phyloP scores from a whole-genome alignment of 306 rosid genomes.

The Lablab purpureus region DNA sequence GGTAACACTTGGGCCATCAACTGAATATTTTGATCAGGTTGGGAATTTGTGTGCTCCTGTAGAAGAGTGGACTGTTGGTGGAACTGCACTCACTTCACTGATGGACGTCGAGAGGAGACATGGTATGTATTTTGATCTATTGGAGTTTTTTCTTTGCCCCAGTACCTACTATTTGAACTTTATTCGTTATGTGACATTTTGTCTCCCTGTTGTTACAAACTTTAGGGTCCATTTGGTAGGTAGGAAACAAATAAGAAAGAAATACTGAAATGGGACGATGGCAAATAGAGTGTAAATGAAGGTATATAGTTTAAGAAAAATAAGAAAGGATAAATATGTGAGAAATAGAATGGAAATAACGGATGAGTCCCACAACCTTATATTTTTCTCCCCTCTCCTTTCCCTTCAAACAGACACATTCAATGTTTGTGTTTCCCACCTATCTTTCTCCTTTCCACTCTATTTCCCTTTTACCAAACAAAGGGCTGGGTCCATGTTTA shows the following conservation, averaged over 20 bases:
- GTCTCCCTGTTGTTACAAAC: constrained; percentile 29
- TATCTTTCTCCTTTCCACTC: too few species aligned
- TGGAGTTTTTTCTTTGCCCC: constrained; percentile 32
- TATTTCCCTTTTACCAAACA: too few species aligned
- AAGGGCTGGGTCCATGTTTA: neutral
- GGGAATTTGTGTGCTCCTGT: constrained; percentile 90
- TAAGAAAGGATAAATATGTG: neutral
- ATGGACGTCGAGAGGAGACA: constrained; percentile 99
- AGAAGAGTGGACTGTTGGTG: constrained; percentile 96
- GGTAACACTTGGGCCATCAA: constrained; percentile 16
- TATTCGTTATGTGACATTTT: constrained; percentile 22
- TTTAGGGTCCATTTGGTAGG: neutral
- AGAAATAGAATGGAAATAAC: neutral
- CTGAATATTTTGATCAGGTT: constrained; percentile 69
- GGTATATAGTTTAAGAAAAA: too few species aligned
- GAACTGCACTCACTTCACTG: constrained; percentile 86
- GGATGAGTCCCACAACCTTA: too few species aligned
- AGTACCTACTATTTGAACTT: constrained; percentile 1
- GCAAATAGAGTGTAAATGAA: neutral
- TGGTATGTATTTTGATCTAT: constrained; percentile 58
- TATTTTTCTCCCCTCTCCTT: too few species aligned
- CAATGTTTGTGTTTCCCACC: too few species aligned
- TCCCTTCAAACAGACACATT: too few species aligned
- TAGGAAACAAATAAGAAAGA: neutral
- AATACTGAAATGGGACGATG: neutral